Evolutionary conservation across 345 rosid genomes (phyloP).

Genomic region (Ailanthus altissimus): DNA sequence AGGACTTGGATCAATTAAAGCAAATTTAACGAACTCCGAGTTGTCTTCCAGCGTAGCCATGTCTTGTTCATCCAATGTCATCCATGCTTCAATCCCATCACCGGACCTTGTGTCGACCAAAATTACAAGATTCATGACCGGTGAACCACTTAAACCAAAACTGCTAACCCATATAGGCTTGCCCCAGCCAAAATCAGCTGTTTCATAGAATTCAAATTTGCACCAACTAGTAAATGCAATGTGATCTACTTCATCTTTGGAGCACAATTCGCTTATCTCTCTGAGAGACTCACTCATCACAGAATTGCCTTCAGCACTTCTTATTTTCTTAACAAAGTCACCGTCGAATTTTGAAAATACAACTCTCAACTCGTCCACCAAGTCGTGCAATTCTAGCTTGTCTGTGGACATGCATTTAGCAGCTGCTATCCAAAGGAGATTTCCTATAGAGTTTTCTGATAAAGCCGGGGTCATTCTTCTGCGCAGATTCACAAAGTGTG

Average conservation of each 20-base stretch:
- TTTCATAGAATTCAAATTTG: constrained; percentile 31
- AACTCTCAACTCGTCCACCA: constrained; percentile 31
- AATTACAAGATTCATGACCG: constrained; percentile 37
- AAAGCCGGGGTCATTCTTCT: constrained; percentile 28
- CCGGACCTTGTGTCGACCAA: constrained; percentile 38
- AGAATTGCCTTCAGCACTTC: constrained; percentile 18
- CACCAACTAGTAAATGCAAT: constrained; percentile 45
- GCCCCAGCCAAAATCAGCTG: constrained; percentile 47
- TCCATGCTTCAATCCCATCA: constrained; percentile 55
- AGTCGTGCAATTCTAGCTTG: constrained; percentile 19
- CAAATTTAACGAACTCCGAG: constrained; percentile 29
- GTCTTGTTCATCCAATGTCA: constrained; percentile 44
- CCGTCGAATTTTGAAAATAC: constrained; percentile 31
- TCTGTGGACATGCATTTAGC: constrained; percentile 17
- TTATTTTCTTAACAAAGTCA: constrained; percentile 26
- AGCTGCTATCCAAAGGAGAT: constrained; percentile 37
- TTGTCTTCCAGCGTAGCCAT: constrained; percentile 35
- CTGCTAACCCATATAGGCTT: constrained; percentile 44
- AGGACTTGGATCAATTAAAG: constrained; percentile 41
- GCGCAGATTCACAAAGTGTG: constrained; percentile 42
- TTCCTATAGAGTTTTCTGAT: constrained; percentile 30
- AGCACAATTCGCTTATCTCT: constrained; percentile 10
- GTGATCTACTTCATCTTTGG: constrained; percentile 24
- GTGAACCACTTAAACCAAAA: constrained; percentile 21
- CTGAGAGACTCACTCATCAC: constrained; percentile 21